Percentiles rank a stretch among this genome's conserved stretches.
These are phyloP conservation scores for Trichomonas gallinae DNA, from an alignment of 208 protist species.

Conservation along the genomic window DNA sequence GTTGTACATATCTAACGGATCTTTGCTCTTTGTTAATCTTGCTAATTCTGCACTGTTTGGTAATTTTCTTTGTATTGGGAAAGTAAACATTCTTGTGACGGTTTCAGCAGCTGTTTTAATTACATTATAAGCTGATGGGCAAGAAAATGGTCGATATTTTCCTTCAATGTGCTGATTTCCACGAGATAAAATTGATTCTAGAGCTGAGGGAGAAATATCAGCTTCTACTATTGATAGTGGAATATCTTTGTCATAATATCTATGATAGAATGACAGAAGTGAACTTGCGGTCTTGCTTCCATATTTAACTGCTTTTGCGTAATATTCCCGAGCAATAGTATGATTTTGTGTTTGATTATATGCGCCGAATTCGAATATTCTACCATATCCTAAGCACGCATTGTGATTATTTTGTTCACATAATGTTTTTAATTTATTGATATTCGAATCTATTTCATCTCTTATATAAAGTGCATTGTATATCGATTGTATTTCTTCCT, in stretches of 20 bases:
- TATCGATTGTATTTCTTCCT: neutral
- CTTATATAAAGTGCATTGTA: neutral
- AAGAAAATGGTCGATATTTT: neutral
- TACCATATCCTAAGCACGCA: neutral
- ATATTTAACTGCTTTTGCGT: neutral
- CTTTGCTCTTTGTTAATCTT: neutral
- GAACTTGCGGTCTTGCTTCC: neutral
- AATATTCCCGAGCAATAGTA: neutral
- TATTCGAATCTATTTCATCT: neutral
- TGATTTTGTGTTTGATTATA: neutral
- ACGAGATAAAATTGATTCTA: neutral
- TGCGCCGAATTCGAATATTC: neutral
- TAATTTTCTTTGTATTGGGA: neutral
- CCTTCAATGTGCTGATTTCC: neutral
- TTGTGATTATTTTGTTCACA: neutral
- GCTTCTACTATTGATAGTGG: neutral
- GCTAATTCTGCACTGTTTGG: neutral
- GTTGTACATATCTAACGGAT: neutral
- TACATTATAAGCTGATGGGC: neutral
- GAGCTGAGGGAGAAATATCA: neutral
- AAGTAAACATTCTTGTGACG: neutral
- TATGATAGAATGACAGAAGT: neutral
- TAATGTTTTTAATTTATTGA: neutral
- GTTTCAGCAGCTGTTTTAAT: neutral
- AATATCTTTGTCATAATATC: neutral